Percentiles rank a stretch among this genome's conserved stretches.
Evolutionary conservation across 2,329 filamentous ascomycete species (phyloP).

Genomic region (Ascochyta koolunga): DNA sequence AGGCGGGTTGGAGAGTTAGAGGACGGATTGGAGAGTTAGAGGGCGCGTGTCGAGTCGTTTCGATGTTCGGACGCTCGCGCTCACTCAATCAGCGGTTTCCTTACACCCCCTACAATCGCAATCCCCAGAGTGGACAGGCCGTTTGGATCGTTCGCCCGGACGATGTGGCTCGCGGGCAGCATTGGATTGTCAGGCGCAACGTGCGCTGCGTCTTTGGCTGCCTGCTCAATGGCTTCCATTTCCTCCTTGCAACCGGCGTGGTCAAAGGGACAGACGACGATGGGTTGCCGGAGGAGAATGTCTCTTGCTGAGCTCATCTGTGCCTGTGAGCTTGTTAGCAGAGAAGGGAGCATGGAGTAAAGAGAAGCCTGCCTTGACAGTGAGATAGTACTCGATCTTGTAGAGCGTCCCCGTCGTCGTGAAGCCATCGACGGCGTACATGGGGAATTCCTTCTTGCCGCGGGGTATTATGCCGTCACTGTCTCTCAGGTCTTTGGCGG

Average conservation of each 20-base stretch:
- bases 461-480: conserved; percentile 84
- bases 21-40: no score
- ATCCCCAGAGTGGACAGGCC: conserved; percentile 66
- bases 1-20: no score
- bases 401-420: conserved; percentile 93
- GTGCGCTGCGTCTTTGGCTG: conserved; percentile 87
- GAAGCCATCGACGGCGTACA: conserved; percentile 87
- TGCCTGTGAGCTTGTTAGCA: conserved; percentile 67
- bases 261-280: conserved; percentile 94
- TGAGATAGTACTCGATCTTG: conserved; percentile 97
- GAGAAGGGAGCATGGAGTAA: background rate
- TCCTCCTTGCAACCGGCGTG: conserved; percentile 96
- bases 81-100: conserved; percentile 72
- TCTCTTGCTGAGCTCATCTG: conserved; percentile 87
- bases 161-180: conserved; percentile 83
- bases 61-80: background rate
- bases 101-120: conserved; percentile 65
- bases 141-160: conserved; percentile 75
- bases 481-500: conserved; percentile 85
- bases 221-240: conserved; percentile 97
- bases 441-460: conserved; percentile 84
- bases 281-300: conserved; percentile 86
- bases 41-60: no score
- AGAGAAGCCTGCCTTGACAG: conserved; percentile 74
- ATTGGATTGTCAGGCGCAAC: conserved; percentile 90